A percentile compares a stretch with the other conserved stretches of the same genome.
Conservation (phyloP, 1,139 yeast genomes). For the Saccharomyces hybrid region DNA sequence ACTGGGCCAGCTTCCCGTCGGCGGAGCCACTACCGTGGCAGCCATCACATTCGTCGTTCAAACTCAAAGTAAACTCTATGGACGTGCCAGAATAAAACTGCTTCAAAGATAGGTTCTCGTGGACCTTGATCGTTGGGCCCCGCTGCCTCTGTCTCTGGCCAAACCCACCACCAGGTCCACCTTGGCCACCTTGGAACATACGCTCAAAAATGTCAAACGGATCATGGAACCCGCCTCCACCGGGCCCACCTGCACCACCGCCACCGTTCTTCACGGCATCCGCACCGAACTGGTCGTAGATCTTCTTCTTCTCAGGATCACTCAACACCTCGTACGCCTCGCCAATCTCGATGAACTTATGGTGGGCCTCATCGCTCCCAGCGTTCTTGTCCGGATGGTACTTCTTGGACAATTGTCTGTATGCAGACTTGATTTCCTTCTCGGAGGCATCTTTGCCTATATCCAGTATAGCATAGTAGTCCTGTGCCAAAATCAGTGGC, state of each 20-base stretch:
- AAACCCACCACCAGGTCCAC: constrained; percentile 36
- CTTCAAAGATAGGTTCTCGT: constrained; percentile 47
- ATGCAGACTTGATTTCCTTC: constrained; percentile 80
- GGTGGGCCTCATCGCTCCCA: constrained; percentile 72
- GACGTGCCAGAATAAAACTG: constrained; percentile 70
- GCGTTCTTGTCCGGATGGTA: constrained; percentile 94
- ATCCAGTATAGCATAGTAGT: constrained; percentile 53
- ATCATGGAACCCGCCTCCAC: constrained; percentile 36
- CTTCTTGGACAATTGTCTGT: constrained; percentile 73
- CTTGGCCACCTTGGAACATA: constrained; percentile 54
- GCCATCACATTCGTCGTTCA: constrained; percentile 65
- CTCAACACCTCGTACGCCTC: constrained; percentile 88
- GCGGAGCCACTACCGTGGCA: constrained; percentile 84
- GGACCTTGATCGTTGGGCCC: constrained; percentile 60
- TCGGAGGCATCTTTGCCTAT: constrained; percentile 62
- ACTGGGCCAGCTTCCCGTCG: constrained; percentile 60
- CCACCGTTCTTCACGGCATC: constrained; percentile 59
- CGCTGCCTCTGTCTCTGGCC: constrained; percentile 41
- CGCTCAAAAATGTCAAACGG: constrained; percentile 68
- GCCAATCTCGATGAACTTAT: constrained; percentile 81
- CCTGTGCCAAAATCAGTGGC: constrained; percentile 23
- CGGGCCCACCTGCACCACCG: constrained; percentile 37
- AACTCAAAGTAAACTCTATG: constrained; percentile 52
- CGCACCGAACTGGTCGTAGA: constrained; percentile 76
- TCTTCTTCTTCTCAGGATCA: constrained; percentile 61